Evolutionary conservation across 2,329 filamentous ascomycete genomes (phyloP).

Genomic region (Diplodia seriata): DNA sequence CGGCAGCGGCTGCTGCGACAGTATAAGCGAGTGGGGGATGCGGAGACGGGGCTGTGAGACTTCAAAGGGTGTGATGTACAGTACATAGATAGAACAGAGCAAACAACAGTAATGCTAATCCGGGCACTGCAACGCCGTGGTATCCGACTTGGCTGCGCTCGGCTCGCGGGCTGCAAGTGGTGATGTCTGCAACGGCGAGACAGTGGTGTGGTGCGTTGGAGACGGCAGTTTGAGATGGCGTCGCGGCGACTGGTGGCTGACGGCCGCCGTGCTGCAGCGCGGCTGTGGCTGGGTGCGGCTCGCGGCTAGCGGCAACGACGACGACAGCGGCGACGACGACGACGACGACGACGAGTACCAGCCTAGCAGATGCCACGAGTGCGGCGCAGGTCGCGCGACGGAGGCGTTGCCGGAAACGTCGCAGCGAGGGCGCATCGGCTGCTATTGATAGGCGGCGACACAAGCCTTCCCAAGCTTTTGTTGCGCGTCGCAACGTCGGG

Average conservation of each 20-base stretch:
- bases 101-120: slow-evolving; percentile 21
- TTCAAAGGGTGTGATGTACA: not conserved
- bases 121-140: slow-evolving; percentile 12
- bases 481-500: not conserved
- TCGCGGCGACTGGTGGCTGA: slow-evolving; percentile 1
- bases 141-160: slow-evolving; percentile 13
- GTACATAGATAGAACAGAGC: not conserved
- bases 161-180: slow-evolving; percentile 4
- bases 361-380: not conserved
- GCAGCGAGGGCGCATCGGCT: not conserved
- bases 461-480: slow-evolving; percentile 29
- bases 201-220: not conserved
- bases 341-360: not conserved
- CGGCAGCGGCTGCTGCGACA: slow-evolving; percentile 21
- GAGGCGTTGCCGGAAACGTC: not conserved
- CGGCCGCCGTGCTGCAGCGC: not conserved
- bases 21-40: slow-evolving; percentile 29
- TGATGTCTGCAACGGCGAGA: slow-evolving; percentile 9
- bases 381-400: not conserved
- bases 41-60: slow-evolving; percentile 25
- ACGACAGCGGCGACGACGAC: not conserved
- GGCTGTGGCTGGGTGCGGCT: slow-evolving; percentile 17
- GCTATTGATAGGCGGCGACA: slow-evolving; percentile 16
- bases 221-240: slow-evolving; percentile 3
- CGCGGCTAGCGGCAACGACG: not conserved